Evolutionary conservation across 352 stramenopile species (phyloP).

Genomic region (Globisporangium paroecandrum): DNA sequence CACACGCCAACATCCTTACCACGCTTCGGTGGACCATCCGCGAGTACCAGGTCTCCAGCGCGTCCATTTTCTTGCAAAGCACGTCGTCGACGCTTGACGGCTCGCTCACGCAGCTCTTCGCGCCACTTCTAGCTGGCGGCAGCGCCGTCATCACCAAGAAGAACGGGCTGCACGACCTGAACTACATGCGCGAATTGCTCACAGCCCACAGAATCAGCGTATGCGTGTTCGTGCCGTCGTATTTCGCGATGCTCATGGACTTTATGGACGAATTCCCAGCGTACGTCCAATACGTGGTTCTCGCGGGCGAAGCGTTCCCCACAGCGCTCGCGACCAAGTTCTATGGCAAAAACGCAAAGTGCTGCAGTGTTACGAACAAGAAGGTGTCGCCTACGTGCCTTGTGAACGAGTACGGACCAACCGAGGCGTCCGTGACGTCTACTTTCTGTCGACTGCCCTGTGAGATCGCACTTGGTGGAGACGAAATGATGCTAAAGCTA

Average conservation of each 20-base stretch:
- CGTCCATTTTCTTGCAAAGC: conserved; percentile 64
- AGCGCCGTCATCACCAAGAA: conserved; percentile 4
- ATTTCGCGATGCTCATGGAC: conserved; percentile 51
- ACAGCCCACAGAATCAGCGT: conserved; percentile 32
- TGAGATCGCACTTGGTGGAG: not conserved
- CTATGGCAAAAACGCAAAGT: not conserved
- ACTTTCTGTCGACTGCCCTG: conserved; percentile 3
- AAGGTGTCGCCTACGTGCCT: not conserved
- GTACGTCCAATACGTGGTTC: not conserved
- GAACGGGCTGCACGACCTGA: conserved; percentile 30
- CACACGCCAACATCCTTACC: conserved; percentile 56
- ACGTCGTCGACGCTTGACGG: conserved; percentile 55
- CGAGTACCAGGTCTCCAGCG: conserved; percentile 46
- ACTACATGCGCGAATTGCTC: conserved; percentile 28
- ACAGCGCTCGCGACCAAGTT: not conserved
- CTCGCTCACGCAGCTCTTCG: conserved; percentile 59
- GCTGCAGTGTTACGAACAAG: not conserved
- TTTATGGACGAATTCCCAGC: conserved; percentile 20
- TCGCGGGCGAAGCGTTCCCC: conserved; percentile 3
- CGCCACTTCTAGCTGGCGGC: conserved; percentile 40
- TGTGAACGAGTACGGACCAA: conserved; percentile 3
- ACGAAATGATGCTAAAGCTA: not conserved
- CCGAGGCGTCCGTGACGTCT: conserved; percentile 1
- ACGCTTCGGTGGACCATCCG: conserved; percentile 52
- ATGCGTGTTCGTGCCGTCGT: conserved; percentile 58